Percentiles rank a stretch among this genome's conserved stretches.
These are phyloP conservation scores for Podospora anserina DNA, from an alignment of 495 filamentous ascomycete species.

Conservation along the genomic window DNA sequence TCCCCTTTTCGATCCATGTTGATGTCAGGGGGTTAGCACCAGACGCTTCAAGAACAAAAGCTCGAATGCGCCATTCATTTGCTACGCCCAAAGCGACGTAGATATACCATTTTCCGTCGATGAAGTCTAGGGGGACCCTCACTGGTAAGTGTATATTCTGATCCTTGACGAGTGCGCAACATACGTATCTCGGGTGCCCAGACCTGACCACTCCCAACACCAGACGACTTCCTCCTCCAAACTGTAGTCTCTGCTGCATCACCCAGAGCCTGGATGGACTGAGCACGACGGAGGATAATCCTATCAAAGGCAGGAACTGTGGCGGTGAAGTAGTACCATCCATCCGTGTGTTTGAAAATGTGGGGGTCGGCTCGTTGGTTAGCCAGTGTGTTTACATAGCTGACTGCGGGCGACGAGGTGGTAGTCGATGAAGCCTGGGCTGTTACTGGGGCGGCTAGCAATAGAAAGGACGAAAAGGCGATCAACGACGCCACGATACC, in stretches of 20 bases:
- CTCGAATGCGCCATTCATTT: slow-evolving; percentile 30
- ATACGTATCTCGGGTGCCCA: slow-evolving; percentile 55
- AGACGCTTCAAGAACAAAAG: slow-evolving; percentile 29
- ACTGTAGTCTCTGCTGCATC: slow-evolving; percentile 36
- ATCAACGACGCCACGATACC: not conserved
- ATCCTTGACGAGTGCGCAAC: not conserved
- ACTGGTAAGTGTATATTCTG: not conserved
- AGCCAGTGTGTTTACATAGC: slow-evolving; percentile 27
- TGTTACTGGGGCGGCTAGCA: not conserved
- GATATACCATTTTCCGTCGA: slow-evolving; percentile 50
- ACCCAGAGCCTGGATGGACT: slow-evolving; percentile 48
- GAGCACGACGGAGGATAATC: slow-evolving; percentile 48
- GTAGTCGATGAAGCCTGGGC: not conserved
- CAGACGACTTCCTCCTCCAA: slow-evolving; percentile 39
- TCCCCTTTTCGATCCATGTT: slow-evolving; percentile 26
- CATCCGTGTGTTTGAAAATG: slow-evolving; percentile 45
- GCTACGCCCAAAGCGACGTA: slow-evolving; percentile 35
- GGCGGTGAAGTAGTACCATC: slow-evolving; percentile 51
- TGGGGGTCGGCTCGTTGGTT: slow-evolving; percentile 31
- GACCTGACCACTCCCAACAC: slow-evolving; percentile 51
- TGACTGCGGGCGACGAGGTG: slow-evolving; percentile 20
- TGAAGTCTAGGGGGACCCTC: slow-evolving; percentile 27
- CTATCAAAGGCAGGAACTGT: slow-evolving; percentile 46
- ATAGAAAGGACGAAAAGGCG: not conserved
- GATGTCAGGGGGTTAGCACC: slow-evolving; percentile 28